Base-by-base conservation (phyloP, 495 filamentous ascomycete species). In the Aspergillus bertholletiae region DNA sequence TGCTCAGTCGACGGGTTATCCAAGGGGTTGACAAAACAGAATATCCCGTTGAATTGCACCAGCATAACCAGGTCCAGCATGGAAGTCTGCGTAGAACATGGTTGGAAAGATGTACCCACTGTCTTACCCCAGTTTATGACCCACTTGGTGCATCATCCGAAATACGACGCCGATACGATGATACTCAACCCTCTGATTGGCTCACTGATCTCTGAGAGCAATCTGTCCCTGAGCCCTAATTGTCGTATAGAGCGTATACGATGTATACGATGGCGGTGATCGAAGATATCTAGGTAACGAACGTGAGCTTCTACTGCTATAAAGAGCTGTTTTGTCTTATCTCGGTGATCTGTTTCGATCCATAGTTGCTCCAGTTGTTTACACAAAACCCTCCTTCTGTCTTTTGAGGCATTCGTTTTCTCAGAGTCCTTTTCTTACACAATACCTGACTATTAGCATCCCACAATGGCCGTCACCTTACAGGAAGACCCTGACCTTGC, bases 401-500 rank as follows among this genome's bases (percentile, higher is more conserved):
- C 11, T 7, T 43, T 22, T 22, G 18, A 43, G 18, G 7, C 18
- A 43, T 22, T 43, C 13, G 13, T 6, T n/a, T n/a, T 15, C 5
- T 37, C 3, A n/a, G 13, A n/a, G n/a, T 22, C 17, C 39, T 7
- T 3, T 12, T 3, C 18, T 37, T 18, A 20, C 39, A 6, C 6
- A 21, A 5, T 18, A 22, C 11, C 17, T n/a, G n/a, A 20, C 9
- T 2, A 22, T 18, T 43, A 43, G 7, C 37, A 43, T 43, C 20
- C 22, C 39, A 43, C 39, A 20, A 43, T 43, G 39, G 28, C 37
- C 26, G 23, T 53, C 18, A 17, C 26, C 46, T 37, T 49, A 30
- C 35, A 49, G 15, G 46, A 35, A 35, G 46, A 49, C 30, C 46
- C 27, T 18, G 46, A 49, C 18, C 28, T 49, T 15, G 46, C 46